Evolutionary conservation across 495 filamentous ascomycete species (phyloP).

Genomic region (Lindgomyces ingoldianus): DNA sequence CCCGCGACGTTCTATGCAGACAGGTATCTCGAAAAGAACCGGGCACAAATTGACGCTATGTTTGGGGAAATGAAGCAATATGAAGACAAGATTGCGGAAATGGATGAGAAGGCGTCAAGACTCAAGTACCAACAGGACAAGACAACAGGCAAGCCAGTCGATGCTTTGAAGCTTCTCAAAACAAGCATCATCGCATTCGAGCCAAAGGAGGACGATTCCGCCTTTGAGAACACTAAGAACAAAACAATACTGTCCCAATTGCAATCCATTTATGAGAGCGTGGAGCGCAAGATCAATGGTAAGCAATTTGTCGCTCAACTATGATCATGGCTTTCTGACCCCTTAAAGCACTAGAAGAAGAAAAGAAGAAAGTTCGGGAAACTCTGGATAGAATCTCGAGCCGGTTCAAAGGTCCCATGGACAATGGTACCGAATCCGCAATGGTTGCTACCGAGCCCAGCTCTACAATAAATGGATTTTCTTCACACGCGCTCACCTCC

Average conservation of each 20-base stretch:
- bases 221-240: conserved; percentile 22
- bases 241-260: conserved; percentile 23
- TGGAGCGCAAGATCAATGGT: conserved; percentile 48
- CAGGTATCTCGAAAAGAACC: conserved; percentile 66
- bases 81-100: conserved; percentile 43
- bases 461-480: not conserved
- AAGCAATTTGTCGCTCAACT: not conserved
- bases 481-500: not conserved
- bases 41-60: conserved; percentile 30
- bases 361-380: conserved; percentile 54
- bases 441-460: not conserved
- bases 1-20: conserved; percentile 75
- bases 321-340: not conserved
- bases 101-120: conserved; percentile 40
- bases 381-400: conserved; percentile 53
- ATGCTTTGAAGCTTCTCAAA: conserved; percentile 24
- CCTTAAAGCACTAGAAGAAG: conserved; percentile 52
- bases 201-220: conserved; percentile 2
- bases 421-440: conserved; percentile 3
- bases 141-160: conserved; percentile 8
- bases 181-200: conserved; percentile 32
- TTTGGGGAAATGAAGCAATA: conserved; percentile 43
- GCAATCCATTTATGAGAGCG: conserved; percentile 31
- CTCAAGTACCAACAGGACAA: conserved; percentile 14
- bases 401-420: conserved; percentile 47